Evolutionary conservation across 148 eudicot genomes (phyloP), one percentile per base, ranked within the genome.

Genomic region (Camellia sinensis): DNA sequence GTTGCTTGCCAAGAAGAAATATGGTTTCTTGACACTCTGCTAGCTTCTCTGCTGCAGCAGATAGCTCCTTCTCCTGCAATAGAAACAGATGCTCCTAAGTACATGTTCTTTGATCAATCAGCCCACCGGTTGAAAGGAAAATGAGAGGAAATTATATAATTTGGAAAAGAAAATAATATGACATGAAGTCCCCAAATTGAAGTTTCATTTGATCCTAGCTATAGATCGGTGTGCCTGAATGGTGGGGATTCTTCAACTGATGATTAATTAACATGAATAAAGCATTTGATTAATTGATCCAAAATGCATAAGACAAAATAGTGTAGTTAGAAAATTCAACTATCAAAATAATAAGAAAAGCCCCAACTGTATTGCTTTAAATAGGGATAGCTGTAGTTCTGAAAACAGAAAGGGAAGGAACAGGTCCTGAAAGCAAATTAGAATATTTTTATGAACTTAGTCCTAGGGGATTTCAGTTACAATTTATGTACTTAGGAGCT

Each of bases 21-120:
- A 94, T 92, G 77, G 93, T 94, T 80, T 94, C 97, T 82, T 94
- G 98, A 85, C 97, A 94, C 84, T 89, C 98, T 18, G 92, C 93
- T 60, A 94, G 87, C 92, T 89, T 90, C 87, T 91, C 97, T 76
- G 97, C 92, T 48, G 99, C 99, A 80, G 93, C 97, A 19, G 89
- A 88, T 69, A 96, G 60, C 65, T 96, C 98, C 50, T 80, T 91
- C 75, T 92, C 98, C 99, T 96, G 85, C 7, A 73, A 73, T 22
- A 18, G 40, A 7, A 70, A 37, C 7, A 46, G 71, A 62, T 18
- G 50, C 57, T 67, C 53, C 53, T 14, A 43, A 74, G 78, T 11
- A 65, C 82, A 52, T 44, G 5, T 54, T 43, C 53, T 56, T 43
- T 74, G n/a, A 13, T 73, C 9, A 5, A 74, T 37, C 22, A 56